Base-by-base conservation (phyloP, 257 asterid species). In the Solanum habrochaites region DNA sequence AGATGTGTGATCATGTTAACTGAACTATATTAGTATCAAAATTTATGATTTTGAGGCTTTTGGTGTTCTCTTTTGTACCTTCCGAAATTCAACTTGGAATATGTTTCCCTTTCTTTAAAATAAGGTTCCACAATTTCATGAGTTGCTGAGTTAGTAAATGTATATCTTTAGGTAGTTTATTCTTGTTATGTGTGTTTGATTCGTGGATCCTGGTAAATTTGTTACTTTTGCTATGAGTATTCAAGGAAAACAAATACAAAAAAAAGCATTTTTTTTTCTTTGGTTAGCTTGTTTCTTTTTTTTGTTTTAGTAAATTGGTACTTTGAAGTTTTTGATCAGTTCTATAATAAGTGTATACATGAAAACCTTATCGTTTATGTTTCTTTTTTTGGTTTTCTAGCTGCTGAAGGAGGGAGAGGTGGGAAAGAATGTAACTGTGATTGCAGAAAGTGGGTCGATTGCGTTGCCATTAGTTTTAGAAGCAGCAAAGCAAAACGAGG, bases 361-460 rank as follows among this genome's bases (percentile, higher is more conserved):
- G 52, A 73, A 73, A 71, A 32, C 27, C 40, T 29, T 32, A 71
- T 32, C 35, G 35, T 72, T 72, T 62, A 20, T 83, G 23, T 37
- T 39, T 83, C 18, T 40, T 20, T 84, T 23, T 84, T 66, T 66
- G 87, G 80, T 32, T 23, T 37, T 92, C 85, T 88, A 97, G 98
- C 90, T 91, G 88, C 85, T 95, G 89, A 94, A 94, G 93, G 98
- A 97, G 87, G 96, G 93, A 16, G 98, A 94, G 85, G 43, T 85
- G 49, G 94, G 88, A 64, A 95, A 93, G 90, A 92, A 71, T 78
- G 87, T 89, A 20, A 94, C 86, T 87, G 91, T 92, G 90, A 92
- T 95, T 85, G 85, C 94, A 1, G 95, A 93, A 88, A 92, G 90
- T 87, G 96, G 96, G 3, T 90, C 90, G 31, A 91, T 90, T 82